phyloP scores from a whole-genome alignment of 2,329 filamentous ascomycete species.

The Alternaria alternata region DNA sequence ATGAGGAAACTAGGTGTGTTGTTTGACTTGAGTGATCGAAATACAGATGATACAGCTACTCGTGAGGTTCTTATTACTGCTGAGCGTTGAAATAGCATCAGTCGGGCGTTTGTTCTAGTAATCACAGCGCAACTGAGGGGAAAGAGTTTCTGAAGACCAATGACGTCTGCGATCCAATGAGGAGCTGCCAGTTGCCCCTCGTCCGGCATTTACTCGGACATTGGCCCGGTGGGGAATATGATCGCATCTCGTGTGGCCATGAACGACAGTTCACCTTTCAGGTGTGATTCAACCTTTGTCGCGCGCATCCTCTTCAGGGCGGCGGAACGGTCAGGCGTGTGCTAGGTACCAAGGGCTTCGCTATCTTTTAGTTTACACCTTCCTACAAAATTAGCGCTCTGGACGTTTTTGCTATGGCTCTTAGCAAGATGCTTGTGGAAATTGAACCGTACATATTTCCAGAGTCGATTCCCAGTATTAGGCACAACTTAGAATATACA shows the following conservation, averaged over 20 bases:
- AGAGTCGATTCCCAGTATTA: neutral
- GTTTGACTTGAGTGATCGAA: conserved; percentile 16
- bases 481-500: neutral
- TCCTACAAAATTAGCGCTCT: rapidly evolving
- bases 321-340: neutral
- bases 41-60: conserved; percentile 14
- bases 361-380: neutral
- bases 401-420: neutral
- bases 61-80: conserved; percentile 13
- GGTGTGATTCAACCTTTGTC: neutral
- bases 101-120: conserved; percentile 13
- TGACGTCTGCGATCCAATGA: conserved; percentile 27
- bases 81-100: conserved; percentile 37
- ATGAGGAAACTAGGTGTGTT: conserved; percentile 18
- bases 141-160: conserved; percentile 41
- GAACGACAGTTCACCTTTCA: conserved; percentile 1
- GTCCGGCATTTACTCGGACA: conserved; percentile 24
- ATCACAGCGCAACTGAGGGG: conserved; percentile 8
- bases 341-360: neutral
- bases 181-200: conserved; percentile 26
- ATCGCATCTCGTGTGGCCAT: conserved; percentile 3
- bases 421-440: neutral
- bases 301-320: neutral
- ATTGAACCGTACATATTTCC: no score
- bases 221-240: conserved; percentile 2